Base-by-base conservation (phyloP, 2,329 filamentous ascomycete species). In the Aspergillus fijiensis region DNA sequence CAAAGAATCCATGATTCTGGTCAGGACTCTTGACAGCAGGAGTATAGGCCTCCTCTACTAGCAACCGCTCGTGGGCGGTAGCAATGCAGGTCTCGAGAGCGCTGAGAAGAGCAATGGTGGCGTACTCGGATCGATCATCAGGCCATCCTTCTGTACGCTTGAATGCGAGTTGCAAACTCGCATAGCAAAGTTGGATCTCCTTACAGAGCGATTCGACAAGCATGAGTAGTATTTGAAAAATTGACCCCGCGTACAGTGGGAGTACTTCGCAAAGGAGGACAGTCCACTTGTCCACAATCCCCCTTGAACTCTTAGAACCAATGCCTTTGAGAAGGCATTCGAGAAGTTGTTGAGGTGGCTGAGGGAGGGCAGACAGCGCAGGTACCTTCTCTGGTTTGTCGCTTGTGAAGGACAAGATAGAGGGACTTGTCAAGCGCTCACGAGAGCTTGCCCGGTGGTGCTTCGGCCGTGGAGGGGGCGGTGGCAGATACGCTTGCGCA, bases 41-140 rank as follows among this genome's bases (percentile, higher is more conserved):
- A 49, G 84, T 82, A 63, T 85, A 86, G 47, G 87, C 85, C 75
- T 96, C 92, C 67, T 96, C 92, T 25, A 84, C 80, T 54, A 93
- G 78, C 21, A 98, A 80, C 60, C 89, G 88, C 68, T 96, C 90
- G 74, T 99, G 95, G 4, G 89, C 92, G 67, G 88, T 87, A 19
- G 93, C 93, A 60, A 99, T 81, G 25, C 96, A 88, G 69, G 96
- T 92, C 75, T 99, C 95, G 1, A 99, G 82, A 0, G 92, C 95
- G 65, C 96, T 94, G n/a, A 99, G 81, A 1, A 99, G 81, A n/a
- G 89, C 88, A 51, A 96, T 91, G 1, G 74, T 78, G 19, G 74
- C 72, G 62, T 77, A 75, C 91, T 92, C 5, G 85, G 91, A 53
- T 79, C 82, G 67, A 75, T 78, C 69, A 62, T 75, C 70, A 5